phyloP scores from a whole-genome alignment of 2,329 filamentous ascomycete species.

The Elsinoe fawcettii region DNA sequence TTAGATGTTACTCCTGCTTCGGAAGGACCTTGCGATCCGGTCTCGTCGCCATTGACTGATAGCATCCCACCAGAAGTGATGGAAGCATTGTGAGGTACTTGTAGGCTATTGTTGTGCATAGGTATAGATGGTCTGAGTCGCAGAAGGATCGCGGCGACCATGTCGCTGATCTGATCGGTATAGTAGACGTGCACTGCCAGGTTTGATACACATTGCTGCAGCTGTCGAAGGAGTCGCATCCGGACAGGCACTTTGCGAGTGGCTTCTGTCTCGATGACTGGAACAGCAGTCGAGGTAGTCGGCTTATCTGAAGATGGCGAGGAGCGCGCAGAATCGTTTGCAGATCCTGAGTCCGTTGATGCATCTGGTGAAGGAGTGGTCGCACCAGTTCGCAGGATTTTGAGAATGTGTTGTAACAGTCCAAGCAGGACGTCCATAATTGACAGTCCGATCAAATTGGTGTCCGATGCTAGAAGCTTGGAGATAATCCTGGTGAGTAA shows the following conservation, averaged over 20 bases:
- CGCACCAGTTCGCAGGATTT: conserved; percentile 58
- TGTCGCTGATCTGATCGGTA: conserved; percentile 89
- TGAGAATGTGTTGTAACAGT: conserved; percentile 73
- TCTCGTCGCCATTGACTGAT: conserved; percentile 33
- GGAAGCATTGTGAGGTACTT: conserved; percentile 29
- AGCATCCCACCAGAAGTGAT: conserved; percentile 41
- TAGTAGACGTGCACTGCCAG: conserved; percentile 95
- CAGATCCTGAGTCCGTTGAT: conserved; percentile 31
- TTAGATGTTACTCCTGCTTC: conserved; percentile 40
- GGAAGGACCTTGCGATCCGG: conserved; percentile 36
- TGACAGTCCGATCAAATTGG: conserved; percentile 90
- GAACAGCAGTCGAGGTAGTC: not conserved
- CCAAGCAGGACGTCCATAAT: conserved; percentile 90
- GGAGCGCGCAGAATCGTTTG: conserved; percentile 13
- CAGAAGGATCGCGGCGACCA: conserved; percentile 72
- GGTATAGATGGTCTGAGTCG: conserved; percentile 60
- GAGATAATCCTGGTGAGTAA: conserved; percentile 71
- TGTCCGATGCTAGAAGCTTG: conserved; percentile 73
- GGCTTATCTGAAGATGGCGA: not conserved
- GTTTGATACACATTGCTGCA: conserved; percentile 81
- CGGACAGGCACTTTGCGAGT: conserved; percentile 33
- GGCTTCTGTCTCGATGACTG: conserved; percentile 10
- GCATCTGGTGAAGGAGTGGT: conserved; percentile 24
- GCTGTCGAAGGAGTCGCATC: conserved; percentile 57
- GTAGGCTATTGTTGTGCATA: conserved; percentile 20